Conservation (phyloP, 2,329 filamentous ascomycete species). For the Exophiala dermatitidis region DNA sequence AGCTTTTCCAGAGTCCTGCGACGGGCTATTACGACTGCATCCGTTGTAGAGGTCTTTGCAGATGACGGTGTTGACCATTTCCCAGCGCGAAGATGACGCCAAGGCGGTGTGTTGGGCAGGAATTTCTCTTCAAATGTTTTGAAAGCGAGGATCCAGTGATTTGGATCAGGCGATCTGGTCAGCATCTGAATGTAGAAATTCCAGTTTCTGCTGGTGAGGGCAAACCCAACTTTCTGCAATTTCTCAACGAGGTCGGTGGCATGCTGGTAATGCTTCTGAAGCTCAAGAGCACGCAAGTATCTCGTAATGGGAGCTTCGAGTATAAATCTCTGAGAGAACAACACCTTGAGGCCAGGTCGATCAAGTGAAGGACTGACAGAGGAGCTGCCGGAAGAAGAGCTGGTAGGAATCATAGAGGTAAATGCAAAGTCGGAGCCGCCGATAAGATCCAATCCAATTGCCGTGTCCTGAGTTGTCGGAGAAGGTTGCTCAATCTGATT, state of each 20-base stretch:
- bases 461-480: not conserved
- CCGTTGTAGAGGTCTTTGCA: slow-evolving; percentile 26
- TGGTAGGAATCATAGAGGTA: slow-evolving; percentile 12
- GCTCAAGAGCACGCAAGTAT: slow-evolving; percentile 47
- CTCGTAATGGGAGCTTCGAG: slow-evolving; percentile 44
- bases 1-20: slow-evolving; percentile 20
- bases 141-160: slow-evolving; percentile 57
- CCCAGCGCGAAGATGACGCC: slow-evolving; percentile 43
- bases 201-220: slow-evolving; percentile 70
- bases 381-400: not conserved
- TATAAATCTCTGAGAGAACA: slow-evolving; percentile 42
- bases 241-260: slow-evolving; percentile 48
- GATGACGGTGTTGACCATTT: slow-evolving; percentile 29
- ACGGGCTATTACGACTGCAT: slow-evolving; percentile 30
- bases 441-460: not conserved
- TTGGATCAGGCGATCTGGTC: slow-evolving; percentile 50
- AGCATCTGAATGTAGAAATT: slow-evolving; percentile 68
- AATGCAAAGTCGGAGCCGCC: slow-evolving; percentile 5
- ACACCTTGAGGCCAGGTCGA: slow-evolving; percentile 22
- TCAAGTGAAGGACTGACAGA: slow-evolving; percentile 3
- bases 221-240: slow-evolving; percentile 62
- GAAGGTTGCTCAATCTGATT: not conserved
- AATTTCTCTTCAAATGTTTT: slow-evolving; percentile 65
- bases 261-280: slow-evolving; percentile 48
- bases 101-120: slow-evolving; percentile 72